A percentile compares a stretch with the other conserved stretches of the same genome.
Conservation (phyloP, 257 asterid species). For the Gardenia jasminoides region DNA sequence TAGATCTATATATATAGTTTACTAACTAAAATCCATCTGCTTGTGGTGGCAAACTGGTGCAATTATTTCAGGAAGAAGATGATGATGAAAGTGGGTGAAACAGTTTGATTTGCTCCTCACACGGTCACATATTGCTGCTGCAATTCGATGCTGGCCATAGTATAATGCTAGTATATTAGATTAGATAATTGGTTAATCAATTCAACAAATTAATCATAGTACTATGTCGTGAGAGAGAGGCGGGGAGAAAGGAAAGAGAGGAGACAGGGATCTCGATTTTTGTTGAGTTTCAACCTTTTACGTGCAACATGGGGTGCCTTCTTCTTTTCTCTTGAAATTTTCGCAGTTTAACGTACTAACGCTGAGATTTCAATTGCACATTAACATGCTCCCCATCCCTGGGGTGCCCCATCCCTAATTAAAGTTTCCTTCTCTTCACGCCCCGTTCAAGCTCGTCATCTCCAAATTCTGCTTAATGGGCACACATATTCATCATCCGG, state of each 20-base stretch:
- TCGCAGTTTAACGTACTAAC: background rate
- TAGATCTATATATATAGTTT: no score
- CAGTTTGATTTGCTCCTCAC: background rate
- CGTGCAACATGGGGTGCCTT: slow-evolving; percentile 9
- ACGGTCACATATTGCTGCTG: background rate
- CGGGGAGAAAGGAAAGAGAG: background rate
- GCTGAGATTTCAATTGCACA: no score
- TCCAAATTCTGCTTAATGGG: no score
- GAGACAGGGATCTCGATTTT: slow-evolving; percentile 8
- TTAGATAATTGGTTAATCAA: no score
- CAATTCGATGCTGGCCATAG: background rate
- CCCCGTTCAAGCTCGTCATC: no score
- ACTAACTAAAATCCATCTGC: background rate
- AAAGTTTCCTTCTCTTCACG: no score
- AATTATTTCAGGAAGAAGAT: slow-evolving; percentile 9
- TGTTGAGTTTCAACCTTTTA: background rate
- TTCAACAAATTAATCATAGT: no score
- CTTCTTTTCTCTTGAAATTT: background rate
- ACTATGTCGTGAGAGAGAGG: background rate
- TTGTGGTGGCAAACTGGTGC: background rate
- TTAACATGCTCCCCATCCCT: no score
- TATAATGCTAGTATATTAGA: no score
- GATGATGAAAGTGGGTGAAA: background rate
- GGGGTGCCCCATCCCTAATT: no score
- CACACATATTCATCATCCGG: no score